These are phyloP conservation scores for Geranomyces variabilis DNA, from an alignment of 192 early-diverging fungal genomes.

Conservation along the genomic window DNA sequence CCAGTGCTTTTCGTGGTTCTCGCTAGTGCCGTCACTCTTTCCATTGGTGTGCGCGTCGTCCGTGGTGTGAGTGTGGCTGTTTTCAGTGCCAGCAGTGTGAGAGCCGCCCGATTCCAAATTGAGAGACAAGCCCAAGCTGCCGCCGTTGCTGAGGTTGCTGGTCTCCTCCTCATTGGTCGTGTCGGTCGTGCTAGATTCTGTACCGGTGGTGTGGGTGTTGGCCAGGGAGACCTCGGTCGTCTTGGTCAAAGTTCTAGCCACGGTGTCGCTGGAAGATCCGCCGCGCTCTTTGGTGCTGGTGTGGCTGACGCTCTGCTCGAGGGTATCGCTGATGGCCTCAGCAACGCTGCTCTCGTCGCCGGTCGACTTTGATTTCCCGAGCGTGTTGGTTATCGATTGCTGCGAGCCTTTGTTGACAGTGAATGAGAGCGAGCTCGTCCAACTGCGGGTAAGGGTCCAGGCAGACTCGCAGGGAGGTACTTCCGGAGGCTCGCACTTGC, in stretches of 20 bases:
- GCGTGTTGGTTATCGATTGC: no score
- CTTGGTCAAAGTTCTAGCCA: background rate
- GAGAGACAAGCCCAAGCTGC: background rate
- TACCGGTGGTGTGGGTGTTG: slow-evolving; percentile 6
- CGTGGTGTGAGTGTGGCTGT: background rate
- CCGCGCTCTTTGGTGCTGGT: no score
- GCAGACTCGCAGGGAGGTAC: no score
- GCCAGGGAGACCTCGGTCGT: background rate
- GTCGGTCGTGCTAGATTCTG: background rate
- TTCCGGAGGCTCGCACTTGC: no score
- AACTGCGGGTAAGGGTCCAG: no score
- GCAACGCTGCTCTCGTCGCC: background rate
- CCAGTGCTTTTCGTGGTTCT: background rate
- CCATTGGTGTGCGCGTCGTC: background rate
- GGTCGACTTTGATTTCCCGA: background rate
- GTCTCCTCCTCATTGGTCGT: background rate
- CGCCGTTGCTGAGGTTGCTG: background rate
- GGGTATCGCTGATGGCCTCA: background rate
- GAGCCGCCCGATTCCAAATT: background rate
- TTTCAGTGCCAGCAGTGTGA: slow-evolving; percentile 3
- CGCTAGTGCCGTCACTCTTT: background rate
- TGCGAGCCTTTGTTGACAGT: no score
- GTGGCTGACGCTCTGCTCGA: background rate
- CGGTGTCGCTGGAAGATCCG: background rate
- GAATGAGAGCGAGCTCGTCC: no score